Evolutionary conservation across 2,329 filamentous ascomycete species (phyloP).

Genomic region (Ophiobolus disseminans): DNA sequence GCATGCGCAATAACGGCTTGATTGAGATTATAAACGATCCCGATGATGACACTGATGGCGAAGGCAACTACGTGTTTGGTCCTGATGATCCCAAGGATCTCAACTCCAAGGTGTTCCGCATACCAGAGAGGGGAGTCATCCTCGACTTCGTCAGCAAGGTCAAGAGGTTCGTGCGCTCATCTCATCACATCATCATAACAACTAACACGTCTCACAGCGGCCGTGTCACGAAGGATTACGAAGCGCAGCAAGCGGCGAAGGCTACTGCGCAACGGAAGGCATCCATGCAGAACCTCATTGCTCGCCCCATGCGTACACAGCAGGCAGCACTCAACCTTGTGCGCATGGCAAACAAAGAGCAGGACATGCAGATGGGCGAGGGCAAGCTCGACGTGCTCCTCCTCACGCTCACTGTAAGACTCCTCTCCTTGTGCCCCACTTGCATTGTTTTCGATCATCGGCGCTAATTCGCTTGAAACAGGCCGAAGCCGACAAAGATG

Average conservation of each 20-base stretch:
- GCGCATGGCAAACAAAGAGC: constrained; percentile 61
- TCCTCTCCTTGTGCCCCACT: constrained; percentile 30
- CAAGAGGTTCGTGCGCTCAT: constrained; percentile 50
- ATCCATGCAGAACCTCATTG: constrained; percentile 37
- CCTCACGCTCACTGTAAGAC: constrained; percentile 68
- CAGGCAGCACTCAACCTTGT: constrained; percentile 71
- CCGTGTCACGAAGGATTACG: constrained; percentile 30
- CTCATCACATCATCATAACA: constrained; percentile 7
- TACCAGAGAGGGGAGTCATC: constrained; percentile 56
- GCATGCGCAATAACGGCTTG: constrained; percentile 61
- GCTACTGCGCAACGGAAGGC: constrained; percentile 29
- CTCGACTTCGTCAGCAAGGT: constrained; percentile 69
- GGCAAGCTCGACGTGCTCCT: constrained; percentile 60
- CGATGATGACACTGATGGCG: constrained; percentile 52
- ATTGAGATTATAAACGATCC: constrained; percentile 55
- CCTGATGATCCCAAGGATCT: constrained; percentile 49
- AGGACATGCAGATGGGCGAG: constrained; percentile 56
- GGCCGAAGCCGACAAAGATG: constrained; percentile 49
- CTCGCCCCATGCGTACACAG: constrained; percentile 62
- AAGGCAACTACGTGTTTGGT: constrained; percentile 53
- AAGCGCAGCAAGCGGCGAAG: constrained; percentile 18
- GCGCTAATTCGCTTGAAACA: constrained; percentile 47
- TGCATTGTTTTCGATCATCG: constrained; percentile 38
- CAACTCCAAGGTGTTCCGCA: constrained; percentile 51
- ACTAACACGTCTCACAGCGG: constrained; percentile 27